phyloP scores from a whole-genome alignment of 805 yeast species.

The Saccharomycopsis selenospora region DNA sequence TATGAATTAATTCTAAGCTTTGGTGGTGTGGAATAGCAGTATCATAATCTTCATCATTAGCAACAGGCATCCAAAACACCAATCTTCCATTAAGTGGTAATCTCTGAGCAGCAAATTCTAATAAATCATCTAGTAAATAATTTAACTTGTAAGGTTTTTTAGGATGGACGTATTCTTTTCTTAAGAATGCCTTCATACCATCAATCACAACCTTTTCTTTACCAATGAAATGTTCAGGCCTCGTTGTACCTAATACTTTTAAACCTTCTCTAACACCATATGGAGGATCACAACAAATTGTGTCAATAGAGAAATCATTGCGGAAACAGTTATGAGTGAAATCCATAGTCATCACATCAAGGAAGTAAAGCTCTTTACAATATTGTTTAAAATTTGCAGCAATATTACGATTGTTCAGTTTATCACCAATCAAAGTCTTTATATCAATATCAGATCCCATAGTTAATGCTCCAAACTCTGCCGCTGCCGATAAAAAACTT shows the following conservation, averaged over 20 bases:
- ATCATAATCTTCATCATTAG: conserved; percentile 68
- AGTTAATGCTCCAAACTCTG: conserved; percentile 71
- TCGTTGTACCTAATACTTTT: conserved; percentile 72
- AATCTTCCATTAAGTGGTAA: conserved; percentile 72
- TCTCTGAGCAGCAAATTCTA: conserved; percentile 63
- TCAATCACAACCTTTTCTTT: conserved; percentile 68
- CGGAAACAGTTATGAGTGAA: conserved; percentile 87
- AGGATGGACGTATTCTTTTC: conserved; percentile 84
- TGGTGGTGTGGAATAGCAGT: conserved; percentile 74
- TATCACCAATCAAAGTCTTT: conserved; percentile 61
- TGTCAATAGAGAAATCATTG: conserved; percentile 52
- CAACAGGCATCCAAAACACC: conserved; percentile 97
- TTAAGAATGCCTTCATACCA: conserved; percentile 68
- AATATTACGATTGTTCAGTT: conserved; percentile 38
- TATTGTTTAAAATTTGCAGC: conserved; percentile 70
- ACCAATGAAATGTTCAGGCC: conserved; percentile 60
- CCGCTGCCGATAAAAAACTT: conserved; percentile 83
- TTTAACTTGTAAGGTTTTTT: conserved; percentile 85
- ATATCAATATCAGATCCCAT: conserved; percentile 91
- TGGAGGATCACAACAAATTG: conserved; percentile 94
- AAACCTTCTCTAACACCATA: conserved; percentile 96
- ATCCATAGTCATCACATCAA: conserved; percentile 87
- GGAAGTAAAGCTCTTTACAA: conserved; percentile 43
- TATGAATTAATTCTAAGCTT: conserved; percentile 59
- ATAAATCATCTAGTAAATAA: conserved; percentile 66